Percentiles rank a stretch among this genome's conserved stretches.
Conservation (phyloP, 73 alveolate genomes). For the Durusdinium trenchii region DNA sequence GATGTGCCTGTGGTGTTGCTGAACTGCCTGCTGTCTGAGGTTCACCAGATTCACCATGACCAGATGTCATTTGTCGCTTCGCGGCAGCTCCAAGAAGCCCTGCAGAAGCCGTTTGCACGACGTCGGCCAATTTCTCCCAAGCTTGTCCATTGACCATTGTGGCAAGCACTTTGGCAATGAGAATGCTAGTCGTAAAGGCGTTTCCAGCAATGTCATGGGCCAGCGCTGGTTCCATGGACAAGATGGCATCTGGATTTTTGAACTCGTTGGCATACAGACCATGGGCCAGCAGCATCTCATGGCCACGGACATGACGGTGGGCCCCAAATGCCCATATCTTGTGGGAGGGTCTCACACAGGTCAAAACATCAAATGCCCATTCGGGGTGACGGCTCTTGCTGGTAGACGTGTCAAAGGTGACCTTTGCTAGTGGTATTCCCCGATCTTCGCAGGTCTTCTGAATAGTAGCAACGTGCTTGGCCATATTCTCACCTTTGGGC, state of each 20-base stretch:
- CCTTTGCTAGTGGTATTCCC: neutral
- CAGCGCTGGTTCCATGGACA: neutral
- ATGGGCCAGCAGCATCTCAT: neutral
- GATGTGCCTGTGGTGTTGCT: too few species aligned
- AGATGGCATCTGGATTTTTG: neutral
- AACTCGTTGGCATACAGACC: neutral
- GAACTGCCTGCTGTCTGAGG: too few species aligned
- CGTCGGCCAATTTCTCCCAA: neutral
- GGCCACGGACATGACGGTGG: neutral
- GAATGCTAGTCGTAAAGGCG: neutral
- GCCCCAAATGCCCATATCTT: neutral
- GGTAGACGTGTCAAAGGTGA: neutral
- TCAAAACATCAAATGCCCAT: neutral
- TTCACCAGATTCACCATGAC: too few species aligned
- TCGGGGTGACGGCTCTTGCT: neutral
- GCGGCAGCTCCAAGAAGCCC: too few species aligned
- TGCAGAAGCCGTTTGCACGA: too few species aligned
- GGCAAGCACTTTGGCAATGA: neutral
- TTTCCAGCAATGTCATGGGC: neutral
- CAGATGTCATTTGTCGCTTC: too few species aligned
- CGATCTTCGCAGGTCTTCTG: too few species aligned
- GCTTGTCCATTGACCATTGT: neutral
- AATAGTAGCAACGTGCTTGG: neutral
- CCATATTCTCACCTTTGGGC: neutral
- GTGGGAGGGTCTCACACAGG: neutral